phyloP scores from a whole-genome alignment of 2,329 filamentous ascomycete genomes.

The Leptographium wingfieldii region DNA sequence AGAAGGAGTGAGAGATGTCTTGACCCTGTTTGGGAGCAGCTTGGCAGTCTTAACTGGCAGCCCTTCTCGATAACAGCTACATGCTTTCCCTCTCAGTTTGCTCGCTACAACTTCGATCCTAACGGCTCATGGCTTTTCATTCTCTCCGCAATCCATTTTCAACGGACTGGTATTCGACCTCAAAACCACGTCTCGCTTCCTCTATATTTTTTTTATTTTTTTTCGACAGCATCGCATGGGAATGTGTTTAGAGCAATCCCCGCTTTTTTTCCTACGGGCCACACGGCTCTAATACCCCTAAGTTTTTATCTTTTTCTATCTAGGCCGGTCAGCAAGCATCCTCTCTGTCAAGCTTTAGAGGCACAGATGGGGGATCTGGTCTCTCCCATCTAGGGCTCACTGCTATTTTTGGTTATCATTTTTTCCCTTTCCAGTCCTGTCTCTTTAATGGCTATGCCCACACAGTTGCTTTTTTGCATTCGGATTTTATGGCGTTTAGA shows the following conservation, averaged over 20 bases:
- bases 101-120: background rate
- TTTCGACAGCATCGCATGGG: background rate
- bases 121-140: background rate
- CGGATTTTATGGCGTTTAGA: background rate
- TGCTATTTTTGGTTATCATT: background rate
- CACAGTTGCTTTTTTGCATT: background rate
- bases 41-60: too few species aligned
- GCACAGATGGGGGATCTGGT: too few species aligned
- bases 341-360: too few species aligned
- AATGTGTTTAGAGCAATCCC: background rate
- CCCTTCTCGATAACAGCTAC: too few species aligned
- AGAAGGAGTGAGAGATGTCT: too few species aligned
- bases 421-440: background rate
- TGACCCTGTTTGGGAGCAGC: too few species aligned
- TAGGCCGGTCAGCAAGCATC: too few species aligned
- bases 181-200: background rate
- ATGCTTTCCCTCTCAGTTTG: background rate
- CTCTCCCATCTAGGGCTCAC: too few species aligned
- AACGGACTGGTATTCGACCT: background rate
- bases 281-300: background rate
- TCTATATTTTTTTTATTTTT: background rate
- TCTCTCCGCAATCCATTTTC: background rate
- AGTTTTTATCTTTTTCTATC: background rate
- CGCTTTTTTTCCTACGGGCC: background rate
- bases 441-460: background rate